Conservation (phyloP, 225 moss, liverwort and hornwort genomes). For the Rhytidiadelphus loreus region DNA sequence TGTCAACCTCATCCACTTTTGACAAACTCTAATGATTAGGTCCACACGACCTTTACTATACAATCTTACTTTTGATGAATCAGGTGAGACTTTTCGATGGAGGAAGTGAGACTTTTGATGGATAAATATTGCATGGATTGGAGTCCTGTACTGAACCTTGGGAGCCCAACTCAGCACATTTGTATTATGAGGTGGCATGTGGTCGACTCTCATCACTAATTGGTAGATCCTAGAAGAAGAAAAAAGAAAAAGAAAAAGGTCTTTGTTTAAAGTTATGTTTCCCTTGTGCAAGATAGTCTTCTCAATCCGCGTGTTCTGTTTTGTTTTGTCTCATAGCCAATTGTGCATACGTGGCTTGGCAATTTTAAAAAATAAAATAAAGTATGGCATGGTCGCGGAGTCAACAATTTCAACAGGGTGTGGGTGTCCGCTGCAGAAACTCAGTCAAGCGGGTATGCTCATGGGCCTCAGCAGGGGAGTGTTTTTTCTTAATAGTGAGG, state of each 20-base stretch:
- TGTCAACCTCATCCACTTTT: not conserved
- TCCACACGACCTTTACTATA: not conserved
- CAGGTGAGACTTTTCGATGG: no score
- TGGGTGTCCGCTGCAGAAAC: not conserved
- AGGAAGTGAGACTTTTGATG: not conserved
- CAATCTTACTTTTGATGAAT: not conserved
- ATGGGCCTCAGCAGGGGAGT: not conserved
- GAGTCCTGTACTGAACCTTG: not conserved
- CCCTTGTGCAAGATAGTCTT: not conserved
- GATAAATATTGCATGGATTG: not conserved
- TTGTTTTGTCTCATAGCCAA: no score
- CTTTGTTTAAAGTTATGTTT: no score
- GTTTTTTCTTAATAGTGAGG: not conserved
- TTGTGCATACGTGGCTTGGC: not conserved
- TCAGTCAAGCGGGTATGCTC: not conserved
- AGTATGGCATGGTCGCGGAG: rapidly evolving
- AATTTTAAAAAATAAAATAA: not conserved
- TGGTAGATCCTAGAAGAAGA: not conserved
- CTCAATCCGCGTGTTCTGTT: not conserved
- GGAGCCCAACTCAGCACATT: not conserved
- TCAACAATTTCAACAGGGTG: not conserved
- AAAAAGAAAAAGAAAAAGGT: no score
- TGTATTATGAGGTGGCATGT: not conserved
- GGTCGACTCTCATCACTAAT: not conserved
- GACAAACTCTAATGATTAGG: not conserved